Evolutionary conservation across 345 rosid genomes (phyloP).

Genomic region (Eucalyptus polyanthemos): DNA sequence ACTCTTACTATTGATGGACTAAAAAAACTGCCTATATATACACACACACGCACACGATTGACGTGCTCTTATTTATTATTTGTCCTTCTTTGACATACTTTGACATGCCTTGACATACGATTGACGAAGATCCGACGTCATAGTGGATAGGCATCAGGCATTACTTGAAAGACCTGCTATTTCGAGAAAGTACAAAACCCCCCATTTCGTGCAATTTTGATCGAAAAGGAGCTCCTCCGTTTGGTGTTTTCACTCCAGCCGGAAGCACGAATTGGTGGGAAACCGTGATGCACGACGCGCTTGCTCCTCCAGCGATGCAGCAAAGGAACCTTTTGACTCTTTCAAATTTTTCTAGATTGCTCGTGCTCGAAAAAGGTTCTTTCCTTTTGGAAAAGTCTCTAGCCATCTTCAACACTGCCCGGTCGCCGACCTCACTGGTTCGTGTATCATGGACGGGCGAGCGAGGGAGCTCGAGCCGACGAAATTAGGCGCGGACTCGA

Average conservation of each 20-base stretch:
- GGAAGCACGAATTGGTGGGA: neutral
- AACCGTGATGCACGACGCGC: neutral
- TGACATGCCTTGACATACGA: neutral
- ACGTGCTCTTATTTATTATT: neutral
- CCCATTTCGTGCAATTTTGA: neutral
- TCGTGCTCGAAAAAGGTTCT: neutral
- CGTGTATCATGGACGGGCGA: neutral
- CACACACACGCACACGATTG: no score
- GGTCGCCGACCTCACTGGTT: neutral
- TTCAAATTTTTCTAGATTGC: neutral
- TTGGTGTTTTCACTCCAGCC: neutral
- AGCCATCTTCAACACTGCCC: neutral
- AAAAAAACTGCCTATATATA: neutral
- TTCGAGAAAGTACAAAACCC: neutral
- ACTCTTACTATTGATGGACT: neutral
- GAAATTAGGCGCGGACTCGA: neutral
- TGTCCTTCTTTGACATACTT: neutral
- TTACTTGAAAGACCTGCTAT: neutral
- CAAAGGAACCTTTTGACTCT: neutral
- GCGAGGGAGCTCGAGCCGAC: neutral
- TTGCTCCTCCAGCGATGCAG: neutral
- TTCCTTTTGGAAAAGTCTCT: neutral
- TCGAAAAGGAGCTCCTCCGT: neutral
- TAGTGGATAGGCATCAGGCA: neutral
- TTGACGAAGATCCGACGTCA: neutral